Evolutionary conservation across 345 rosid species (phyloP), one percentile per base, ranked within the genome.

Genomic region (Populus deltoides): DNA sequence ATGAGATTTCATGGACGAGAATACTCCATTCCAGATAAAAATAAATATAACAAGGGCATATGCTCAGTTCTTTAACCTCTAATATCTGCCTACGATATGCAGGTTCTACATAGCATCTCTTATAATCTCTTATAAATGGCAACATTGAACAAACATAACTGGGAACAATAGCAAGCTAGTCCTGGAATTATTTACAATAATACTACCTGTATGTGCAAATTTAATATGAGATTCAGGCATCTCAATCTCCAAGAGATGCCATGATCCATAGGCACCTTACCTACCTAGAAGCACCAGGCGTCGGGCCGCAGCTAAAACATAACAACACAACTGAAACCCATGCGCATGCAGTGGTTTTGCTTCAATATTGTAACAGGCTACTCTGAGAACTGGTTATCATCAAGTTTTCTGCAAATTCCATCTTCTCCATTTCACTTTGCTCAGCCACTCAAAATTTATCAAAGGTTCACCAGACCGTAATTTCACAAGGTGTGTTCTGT

Each of bases 401-500:
- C 82, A 86, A 31, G 86, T 78, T 81, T 89, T 93, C 87, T 90
- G 89, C 77, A 83, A 78, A 69, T 75, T 86, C 88, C 92, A 88
- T 38, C 78, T 84, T 83, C 87, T 86, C 86, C 91, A 88, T 82
- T 81, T 89, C 73, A 88, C 69, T 62, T 70, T 87, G 82, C 87
- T 83, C 63, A 90, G 74, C 94, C 99, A 91, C 31, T 90, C 89
- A 79, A 93, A 90, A 78, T 90, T 89, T 33, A 91, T 71, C 67
- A 93, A 66, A 68, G 89, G 86, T 75, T 76, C 87, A 79, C 91
- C 86, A 18, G 85, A 80, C 51, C 79, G 86, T 51, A 92, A 69
- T 83, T 88, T 90, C 81, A 92, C 82, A 55, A 93, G 91, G 81
- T 95, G 90, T 71, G 80, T 86, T 86, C 99, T 88, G 78, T 95